Conservation (phyloP, 306 rosid species). For the Pyrus pyrifolia region DNA sequence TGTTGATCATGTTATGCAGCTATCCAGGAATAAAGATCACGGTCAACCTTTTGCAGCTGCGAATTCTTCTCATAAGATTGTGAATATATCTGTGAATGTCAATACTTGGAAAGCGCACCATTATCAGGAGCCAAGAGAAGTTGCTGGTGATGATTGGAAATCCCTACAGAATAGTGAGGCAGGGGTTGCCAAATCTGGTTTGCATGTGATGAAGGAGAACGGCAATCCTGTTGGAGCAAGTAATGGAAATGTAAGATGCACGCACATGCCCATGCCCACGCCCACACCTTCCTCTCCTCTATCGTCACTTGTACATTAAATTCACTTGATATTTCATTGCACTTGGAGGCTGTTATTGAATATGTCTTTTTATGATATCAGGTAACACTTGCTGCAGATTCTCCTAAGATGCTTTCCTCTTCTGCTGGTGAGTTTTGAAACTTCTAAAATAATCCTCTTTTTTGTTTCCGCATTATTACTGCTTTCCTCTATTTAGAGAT, state of each 20-base stretch:
- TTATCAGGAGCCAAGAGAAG: conserved; percentile 53
- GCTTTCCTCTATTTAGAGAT: neutral
- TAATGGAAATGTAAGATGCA: conserved; percentile 57
- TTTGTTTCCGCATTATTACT: neutral
- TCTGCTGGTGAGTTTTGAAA: conserved; percentile 48
- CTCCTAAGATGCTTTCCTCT: conserved; percentile 42
- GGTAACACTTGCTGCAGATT: conserved; percentile 41
- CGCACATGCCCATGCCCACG: neutral
- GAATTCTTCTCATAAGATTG: conserved; percentile 49
- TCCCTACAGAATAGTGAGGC: conserved; percentile 24
- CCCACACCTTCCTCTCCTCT: neutral
- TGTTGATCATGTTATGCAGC: conserved; percentile 28
- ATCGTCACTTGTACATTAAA: neutral
- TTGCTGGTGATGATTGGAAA: conserved; percentile 40
- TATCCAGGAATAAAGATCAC: conserved; percentile 34
- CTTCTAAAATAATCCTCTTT: neutral
- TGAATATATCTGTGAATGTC: conserved; percentile 56
- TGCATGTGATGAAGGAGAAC: conserved; percentile 37
- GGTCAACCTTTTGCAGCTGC: conserved; percentile 39
- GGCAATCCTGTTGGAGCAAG: conserved; percentile 25
- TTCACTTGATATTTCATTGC: neutral
- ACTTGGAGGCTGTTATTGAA: neutral
- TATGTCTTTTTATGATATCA: conserved; percentile 19
- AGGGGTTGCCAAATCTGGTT: conserved; percentile 37
- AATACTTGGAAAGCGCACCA: conserved; percentile 68